Base-by-base conservation (phyloP, 2,329 filamentous ascomycete genomes). In the Bimuria novae-zelandiae region DNA sequence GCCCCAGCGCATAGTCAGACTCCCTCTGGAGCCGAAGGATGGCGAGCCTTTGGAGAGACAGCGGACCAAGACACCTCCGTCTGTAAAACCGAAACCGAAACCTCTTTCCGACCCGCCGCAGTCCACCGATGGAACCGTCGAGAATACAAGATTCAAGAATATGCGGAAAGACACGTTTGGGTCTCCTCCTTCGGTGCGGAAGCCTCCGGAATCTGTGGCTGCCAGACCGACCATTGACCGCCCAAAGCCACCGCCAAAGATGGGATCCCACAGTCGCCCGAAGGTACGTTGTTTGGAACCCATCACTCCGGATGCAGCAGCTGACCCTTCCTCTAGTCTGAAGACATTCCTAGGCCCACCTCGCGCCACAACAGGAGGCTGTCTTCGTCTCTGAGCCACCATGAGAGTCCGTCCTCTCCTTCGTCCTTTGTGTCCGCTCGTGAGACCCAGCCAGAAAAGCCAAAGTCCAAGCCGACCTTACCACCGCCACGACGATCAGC, bases 341-440 rank as follows among this genome's bases (percentile, higher is more conserved):
- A 67, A 29, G 68, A 71, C 27, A 33, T 60, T 8, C 51, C 57
- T 17, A 60, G 50, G 36, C 62, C 63, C 4, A 50, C 60, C 8
- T 57, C 61, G 4, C 42, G 50, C n/a, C 56, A 58, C 4, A 41
- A 46, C 12, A 59, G 57, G 41, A 61, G 59, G 12, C 25, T 67
- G 2, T 67, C 69, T 7, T 62, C 59, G 8, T 70, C 70, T 7
- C 22, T 67, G 21, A 66, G 65, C 14, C 67, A 68, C 23, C 51
- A 60, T 22, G 63, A 68, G 16, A 57, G 56, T 3, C 62, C 64
- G 1, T 68, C 67, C 0, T 71, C 70, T 2, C 68, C 70, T 7
- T 59, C 64, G 0, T 72, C 70, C 1, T 74, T 72, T 52, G 65
- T 66, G 30, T 74, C 71, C 21, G 72, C 73, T 2, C 67, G 61